Conservation (phyloP, 2,329 filamentous ascomycete genomes). For the Colletotrichum falcatum region DNA sequence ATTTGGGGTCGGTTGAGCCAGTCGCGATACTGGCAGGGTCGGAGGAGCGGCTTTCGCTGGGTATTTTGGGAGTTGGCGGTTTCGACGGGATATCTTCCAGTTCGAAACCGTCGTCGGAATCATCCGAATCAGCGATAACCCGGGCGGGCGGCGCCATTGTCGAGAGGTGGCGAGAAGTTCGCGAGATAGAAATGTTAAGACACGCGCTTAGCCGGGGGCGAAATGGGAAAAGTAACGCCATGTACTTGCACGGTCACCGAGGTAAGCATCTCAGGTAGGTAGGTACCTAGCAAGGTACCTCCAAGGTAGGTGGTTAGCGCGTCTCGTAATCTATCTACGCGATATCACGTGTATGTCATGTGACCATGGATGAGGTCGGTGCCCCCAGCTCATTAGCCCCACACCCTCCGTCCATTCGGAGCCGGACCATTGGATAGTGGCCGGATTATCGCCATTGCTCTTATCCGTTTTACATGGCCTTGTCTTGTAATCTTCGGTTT, state of each 20-base stretch:
- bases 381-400: not conserved
- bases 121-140: conserved; percentile 42
- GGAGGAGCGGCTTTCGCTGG: conserved; percentile 41
- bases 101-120: conserved; percentile 36
- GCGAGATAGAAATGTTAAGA: conserved; percentile 1
- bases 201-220: conserved; percentile 14
- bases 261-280: not conserved
- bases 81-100: conserved; percentile 28
- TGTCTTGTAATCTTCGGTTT: no score
- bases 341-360: conserved; percentile 3
- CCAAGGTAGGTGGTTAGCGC: not conserved
- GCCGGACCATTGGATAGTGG: not conserved
- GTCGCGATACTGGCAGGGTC: conserved; percentile 48
- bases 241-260: not conserved
- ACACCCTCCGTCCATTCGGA: not conserved
- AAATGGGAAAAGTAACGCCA: conserved; percentile 8
- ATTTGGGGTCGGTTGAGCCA: conserved; percentile 60
- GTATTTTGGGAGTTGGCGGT: conserved; percentile 19
- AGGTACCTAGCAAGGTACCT: not conserved
- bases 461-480: not conserved
- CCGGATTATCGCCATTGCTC: not conserved
- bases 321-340: not conserved
- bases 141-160: conserved; percentile 36
- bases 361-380: not conserved
- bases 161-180: conserved; percentile 22